Evolutionary conservation across 177 flowering plant species (phyloP).

Genomic region (Vitis hybrid): DNA sequence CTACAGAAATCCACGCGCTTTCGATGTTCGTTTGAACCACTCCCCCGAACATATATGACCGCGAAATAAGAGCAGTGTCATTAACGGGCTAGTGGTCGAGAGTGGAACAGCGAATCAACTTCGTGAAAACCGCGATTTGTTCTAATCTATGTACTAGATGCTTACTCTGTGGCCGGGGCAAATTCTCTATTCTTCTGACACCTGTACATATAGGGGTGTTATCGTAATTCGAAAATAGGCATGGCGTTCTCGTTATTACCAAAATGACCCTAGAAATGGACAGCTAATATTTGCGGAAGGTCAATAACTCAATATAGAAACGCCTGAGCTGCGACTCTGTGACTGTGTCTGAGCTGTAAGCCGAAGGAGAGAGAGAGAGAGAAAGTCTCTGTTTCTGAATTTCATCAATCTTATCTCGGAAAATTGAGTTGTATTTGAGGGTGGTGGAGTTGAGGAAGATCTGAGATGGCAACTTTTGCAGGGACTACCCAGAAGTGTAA

Average conservation of each 20-base stretch:
- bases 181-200: no score
- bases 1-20: neutral
- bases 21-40: neutral
- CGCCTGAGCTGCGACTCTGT: neutral
- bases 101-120: neutral
- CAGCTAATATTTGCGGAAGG: slow-evolving; percentile 12
- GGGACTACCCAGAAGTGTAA: slow-evolving; percentile 89
- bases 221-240: neutral
- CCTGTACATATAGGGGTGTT: neutral
- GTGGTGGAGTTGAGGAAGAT: no score
- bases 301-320: neutral
- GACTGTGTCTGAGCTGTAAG: slow-evolving; percentile 22
- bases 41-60: no score
- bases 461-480: slow-evolving; percentile 59
- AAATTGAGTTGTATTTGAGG: no score
- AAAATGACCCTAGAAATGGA: slow-evolving; percentile 1
- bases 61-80: no score
- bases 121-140: neutral
- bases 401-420: neutral
- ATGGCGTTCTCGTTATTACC: neutral
- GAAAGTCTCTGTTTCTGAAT: neutral
- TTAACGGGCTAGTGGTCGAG: neutral
- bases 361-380: neutral
- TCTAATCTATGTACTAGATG: slow-evolving; percentile 4
- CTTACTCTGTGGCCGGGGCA: no score